Evolutionary conservation across 805 yeast species (phyloP).

Genomic region (Ogataea methylovora): DNA sequence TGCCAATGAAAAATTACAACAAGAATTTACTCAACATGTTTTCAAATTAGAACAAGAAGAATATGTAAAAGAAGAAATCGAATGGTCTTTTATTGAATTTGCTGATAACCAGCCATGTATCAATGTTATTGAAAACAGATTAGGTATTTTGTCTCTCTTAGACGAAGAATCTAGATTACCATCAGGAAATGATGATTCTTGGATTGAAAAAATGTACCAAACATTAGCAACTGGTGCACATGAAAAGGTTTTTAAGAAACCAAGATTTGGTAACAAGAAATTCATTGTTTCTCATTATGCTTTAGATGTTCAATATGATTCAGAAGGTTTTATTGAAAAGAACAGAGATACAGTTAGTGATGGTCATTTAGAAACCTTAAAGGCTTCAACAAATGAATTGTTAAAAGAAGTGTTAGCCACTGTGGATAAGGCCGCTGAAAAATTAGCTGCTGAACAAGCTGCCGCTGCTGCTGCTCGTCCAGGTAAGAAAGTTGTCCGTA

Average conservation of each 20-base stretch:
- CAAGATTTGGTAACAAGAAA: constrained; percentile 88
- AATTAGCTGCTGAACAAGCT: constrained; percentile 27
- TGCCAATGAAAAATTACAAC: constrained; percentile 95
- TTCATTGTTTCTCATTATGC: constrained; percentile 93
- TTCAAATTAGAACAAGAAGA: constrained; percentile 97
- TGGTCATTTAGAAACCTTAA: constrained; percentile 83
- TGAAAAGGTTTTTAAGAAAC: constrained; percentile 75
- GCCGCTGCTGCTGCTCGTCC: constrained; percentile 23
- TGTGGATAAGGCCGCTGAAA: constrained; percentile 51
- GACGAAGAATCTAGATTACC: constrained; percentile 97
- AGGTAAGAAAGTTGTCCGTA: constrained; percentile 42
- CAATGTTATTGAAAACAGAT: constrained; percentile 77
- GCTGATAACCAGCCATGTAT: constrained; percentile 97
- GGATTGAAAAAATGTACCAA: constrained; percentile 86
- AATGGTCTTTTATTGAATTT: constrained; percentile 94
- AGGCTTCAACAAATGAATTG: constrained; percentile 58
- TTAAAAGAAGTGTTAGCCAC: constrained; percentile 57
- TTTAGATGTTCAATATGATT: constrained; percentile 83
- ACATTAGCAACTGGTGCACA: constrained; percentile 75
- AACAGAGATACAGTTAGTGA: constrained; percentile 97
- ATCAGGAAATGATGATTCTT: constrained; percentile 85
- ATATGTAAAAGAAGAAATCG: constrained; percentile 83
- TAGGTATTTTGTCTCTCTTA: constrained; percentile 80
- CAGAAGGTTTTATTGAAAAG: constrained; percentile 93
- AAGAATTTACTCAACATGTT: constrained; percentile 95